Evolutionary conservation across 2,329 filamentous ascomycete species (phyloP), one percentile per base, ranked within the genome.

Genomic region (Ophiocordyceps camponoti-rufipedis): DNA sequence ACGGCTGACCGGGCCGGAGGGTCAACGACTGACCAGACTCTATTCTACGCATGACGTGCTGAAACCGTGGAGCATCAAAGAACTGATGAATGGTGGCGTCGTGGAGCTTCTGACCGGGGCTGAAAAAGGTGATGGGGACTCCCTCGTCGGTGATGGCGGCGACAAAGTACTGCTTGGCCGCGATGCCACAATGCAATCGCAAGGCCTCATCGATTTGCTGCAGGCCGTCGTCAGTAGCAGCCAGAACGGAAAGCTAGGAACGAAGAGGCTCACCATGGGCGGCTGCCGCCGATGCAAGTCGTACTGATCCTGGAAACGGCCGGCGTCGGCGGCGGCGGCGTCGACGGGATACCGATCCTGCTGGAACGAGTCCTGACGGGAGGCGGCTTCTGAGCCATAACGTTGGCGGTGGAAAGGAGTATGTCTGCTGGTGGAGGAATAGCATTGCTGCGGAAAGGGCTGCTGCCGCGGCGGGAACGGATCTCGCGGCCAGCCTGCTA

Each of bases 191-290:
- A 39, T 71, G 62, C 43, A 72, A 66, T 14, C 68, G 62, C 11
- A 78, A 58, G 28, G 69, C 71, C 48, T 67, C 64, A 32, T 67
- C 66, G 32, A 77, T 72, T 52, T 69, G 59, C 69, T 73, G 41
- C 44, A 9, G 31, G 10, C 13, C 31, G 31, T 14, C 31, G 31
- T 23, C 10, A 33, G 31, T 11, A 11, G 31, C 10, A 14, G 13
- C 9, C 9, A 11, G 31, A 7, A 33, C 31, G 31, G 7, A 1
- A 33, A 10, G 28, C 5, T 29, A 33, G 16, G 13, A n/a, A 11
- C 23, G 23, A 23, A 3, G 23, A 23, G 19, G 52, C 54, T 53
- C 55, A 67, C 65, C 60, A 64, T 61, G 13, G 62, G 62, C 16
- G 61, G 61, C 38, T 61, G 58, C 14, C 63, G 61, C 44, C 60